Conservation (phyloP, 1,284 basidiomycete genomes). For the Exobasidium cylindrosporum region DNA sequence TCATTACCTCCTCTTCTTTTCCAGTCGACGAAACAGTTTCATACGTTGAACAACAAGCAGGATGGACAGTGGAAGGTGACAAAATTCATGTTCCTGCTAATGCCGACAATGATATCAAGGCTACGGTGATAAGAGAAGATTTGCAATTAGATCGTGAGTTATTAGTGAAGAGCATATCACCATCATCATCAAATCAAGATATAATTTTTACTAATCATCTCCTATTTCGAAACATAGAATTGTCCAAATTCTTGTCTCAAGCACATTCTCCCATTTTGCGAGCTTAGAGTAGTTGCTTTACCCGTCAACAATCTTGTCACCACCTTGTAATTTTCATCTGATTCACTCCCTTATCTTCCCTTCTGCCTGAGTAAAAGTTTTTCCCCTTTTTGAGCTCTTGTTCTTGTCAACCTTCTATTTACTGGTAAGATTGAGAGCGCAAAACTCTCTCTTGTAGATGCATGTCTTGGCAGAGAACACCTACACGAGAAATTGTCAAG, state of each 20-base stretch:
- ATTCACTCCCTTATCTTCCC: too few relatives aligned
- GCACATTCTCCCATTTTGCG: slow-evolving; percentile 24
- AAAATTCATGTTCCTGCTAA: slow-evolving; percentile 67
- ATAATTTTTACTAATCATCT: too few relatives aligned
- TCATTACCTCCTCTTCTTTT: too few relatives aligned
- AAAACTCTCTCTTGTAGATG: too few relatives aligned
- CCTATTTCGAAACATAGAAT: slow-evolving; percentile 20
- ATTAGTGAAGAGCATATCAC: neutral
- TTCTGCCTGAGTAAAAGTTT: too few relatives aligned
- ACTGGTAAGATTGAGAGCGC: too few relatives aligned
- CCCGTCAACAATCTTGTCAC: neutral
- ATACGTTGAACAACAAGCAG: slow-evolving; percentile 67
- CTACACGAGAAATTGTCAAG: too few relatives aligned
- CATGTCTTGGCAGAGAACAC: too few relatives aligned
- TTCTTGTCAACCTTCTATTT: too few relatives aligned
- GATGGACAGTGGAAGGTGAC: slow-evolving; percentile 71
- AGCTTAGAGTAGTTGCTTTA: neutral
- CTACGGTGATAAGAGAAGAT: slow-evolving; percentile 85
- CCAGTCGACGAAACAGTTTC: slow-evolving; percentile 64
- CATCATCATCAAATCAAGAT: neutral
- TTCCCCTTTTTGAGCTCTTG: too few relatives aligned
- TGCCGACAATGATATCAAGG: slow-evolving; percentile 76
- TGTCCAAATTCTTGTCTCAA: slow-evolving; percentile 43
- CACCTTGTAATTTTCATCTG: neutral
- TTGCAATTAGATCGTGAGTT: slow-evolving; percentile 81